These are phyloP conservation scores for Auricularia sp. DNA, from an alignment of 768 basidiomycete genomes.

Conservation along the genomic window DNA sequence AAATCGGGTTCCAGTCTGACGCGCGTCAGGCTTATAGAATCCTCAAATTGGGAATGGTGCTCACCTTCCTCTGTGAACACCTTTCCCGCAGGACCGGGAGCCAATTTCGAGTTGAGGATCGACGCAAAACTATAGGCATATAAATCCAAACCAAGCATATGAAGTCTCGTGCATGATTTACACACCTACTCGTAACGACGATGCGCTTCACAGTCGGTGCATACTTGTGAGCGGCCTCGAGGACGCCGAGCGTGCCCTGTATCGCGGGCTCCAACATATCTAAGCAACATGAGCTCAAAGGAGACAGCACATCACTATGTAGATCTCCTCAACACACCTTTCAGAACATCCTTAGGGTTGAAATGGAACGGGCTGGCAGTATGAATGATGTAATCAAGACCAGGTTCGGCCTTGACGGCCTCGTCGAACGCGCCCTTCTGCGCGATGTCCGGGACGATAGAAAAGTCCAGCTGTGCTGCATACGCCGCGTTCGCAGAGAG, in stretches of 20 bases:
- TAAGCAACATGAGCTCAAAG: constrained; percentile 3
- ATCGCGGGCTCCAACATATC: constrained; percentile 13
- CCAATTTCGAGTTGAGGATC: not conserved
- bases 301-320: not conserved
- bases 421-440: constrained; percentile 68
- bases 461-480: constrained; percentile 18
- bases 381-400: constrained; percentile 61
- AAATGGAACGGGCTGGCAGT: constrained; percentile 53
- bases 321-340: constrained; percentile 18
- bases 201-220: constrained; percentile 10
- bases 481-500: constrained; percentile 20
- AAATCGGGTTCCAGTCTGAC: constrained; percentile 1
- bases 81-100: not conserved
- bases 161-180: not conserved
- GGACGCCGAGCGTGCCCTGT: constrained; percentile 11
- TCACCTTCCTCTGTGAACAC: constrained; percentile 1
- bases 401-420: constrained; percentile 43
- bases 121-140: not conserved
- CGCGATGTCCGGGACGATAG: constrained; percentile 63
- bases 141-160: too few relatives aligned
- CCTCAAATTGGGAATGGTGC: not conserved
- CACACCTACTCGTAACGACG: constrained; percentile 11
- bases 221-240: constrained; percentile 7
- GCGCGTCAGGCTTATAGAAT: not conserved
- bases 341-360: constrained; percentile 31